Conservation (phyloP, 768 basidiomycete genomes). For the Hortiboletus campestris region DNA sequence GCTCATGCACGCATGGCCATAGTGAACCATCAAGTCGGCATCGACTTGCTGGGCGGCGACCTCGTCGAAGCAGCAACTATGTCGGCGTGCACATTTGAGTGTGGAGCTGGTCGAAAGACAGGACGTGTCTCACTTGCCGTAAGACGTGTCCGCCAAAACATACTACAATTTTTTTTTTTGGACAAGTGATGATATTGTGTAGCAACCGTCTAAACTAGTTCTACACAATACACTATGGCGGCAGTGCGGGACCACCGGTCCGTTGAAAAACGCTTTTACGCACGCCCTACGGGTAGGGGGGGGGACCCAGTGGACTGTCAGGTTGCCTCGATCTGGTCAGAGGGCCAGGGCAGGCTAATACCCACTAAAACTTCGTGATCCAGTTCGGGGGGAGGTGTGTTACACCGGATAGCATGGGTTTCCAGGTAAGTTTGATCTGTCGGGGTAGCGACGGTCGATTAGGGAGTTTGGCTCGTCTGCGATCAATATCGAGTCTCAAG, state of each 20-base stretch:
- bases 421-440: neutral
- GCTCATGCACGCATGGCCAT: conserved; percentile 95
- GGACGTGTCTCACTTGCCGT: conserved; percentile 68
- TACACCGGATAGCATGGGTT: neutral
- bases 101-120: neutral
- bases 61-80: conserved; percentile 93
- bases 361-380: neutral
- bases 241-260: neutral
- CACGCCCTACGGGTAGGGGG: neutral
- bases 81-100: neutral
- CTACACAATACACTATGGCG: neutral
- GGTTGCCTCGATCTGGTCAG: neutral
- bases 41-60: conserved; percentile 93
- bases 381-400: neutral
- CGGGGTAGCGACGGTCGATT: neutral
- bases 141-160: conserved; percentile 52
- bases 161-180: neutral
- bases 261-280: neutral
- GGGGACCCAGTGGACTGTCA: neutral
- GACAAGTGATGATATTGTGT: neutral
- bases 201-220: neutral
- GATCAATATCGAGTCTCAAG: too few species aligned
- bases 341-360: neutral
- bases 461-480: neutral
- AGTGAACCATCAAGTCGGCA: conserved; percentile 90